A percentile compares a stretch with the other conserved stretches of the same genome.
Evolutionary conservation across 805 yeast genomes (phyloP).

Genomic region (Groenewaldozyma salmanticensis): DNA sequence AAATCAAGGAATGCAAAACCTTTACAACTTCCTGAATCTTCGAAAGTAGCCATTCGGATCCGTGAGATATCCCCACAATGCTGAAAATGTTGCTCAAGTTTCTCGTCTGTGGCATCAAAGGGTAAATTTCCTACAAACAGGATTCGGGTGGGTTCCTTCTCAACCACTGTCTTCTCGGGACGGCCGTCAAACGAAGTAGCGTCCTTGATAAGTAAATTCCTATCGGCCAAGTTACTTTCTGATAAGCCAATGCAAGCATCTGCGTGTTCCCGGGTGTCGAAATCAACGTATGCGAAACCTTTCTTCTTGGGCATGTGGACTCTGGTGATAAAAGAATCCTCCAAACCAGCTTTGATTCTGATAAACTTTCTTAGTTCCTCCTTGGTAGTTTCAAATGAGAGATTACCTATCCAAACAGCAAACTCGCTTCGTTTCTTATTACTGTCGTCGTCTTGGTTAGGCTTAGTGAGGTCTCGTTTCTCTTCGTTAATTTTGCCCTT

Average conservation of each 20-base stretch:
- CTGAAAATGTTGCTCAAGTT: slow-evolving; percentile 71
- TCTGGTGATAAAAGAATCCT: slow-evolving; percentile 52
- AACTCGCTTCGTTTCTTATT: slow-evolving; percentile 34
- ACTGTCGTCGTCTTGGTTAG: slow-evolving; percentile 20
- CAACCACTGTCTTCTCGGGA: slow-evolving; percentile 43
- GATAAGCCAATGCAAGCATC: slow-evolving; percentile 53
- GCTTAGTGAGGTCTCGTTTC: slow-evolving; percentile 30
- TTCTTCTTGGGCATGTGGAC: slow-evolving; percentile 66
- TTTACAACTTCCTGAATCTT: slow-evolving; percentile 92
- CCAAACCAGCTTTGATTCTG: slow-evolving; percentile 43
- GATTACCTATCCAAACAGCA: slow-evolving; percentile 93
- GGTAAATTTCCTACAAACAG: slow-evolving; percentile 89
- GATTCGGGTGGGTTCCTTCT: slow-evolving; percentile 78
- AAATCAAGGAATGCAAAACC: slow-evolving; percentile 93
- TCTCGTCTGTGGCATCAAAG: slow-evolving; percentile 79
- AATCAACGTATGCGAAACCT: slow-evolving; percentile 86
- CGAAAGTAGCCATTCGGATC: slow-evolving; percentile 96
- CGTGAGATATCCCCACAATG: slow-evolving; percentile 81
- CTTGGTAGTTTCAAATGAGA: slow-evolving; percentile 72
- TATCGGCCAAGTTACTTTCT: slow-evolving; percentile 68
- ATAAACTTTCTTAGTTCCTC: slow-evolving; percentile 65
- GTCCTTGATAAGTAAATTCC: slow-evolving; percentile 77
- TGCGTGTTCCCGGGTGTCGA: slow-evolving; percentile 51
- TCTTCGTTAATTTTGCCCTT: slow-evolving; percentile 39
- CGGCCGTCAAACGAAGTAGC: slow-evolving; percentile 80